A percentile compares a stretch with the other conserved stretches of the same genome.
Evolutionary conservation across 2,329 filamentous ascomycete species (phyloP).

Genomic region (Talaromyces amestolkiae): DNA sequence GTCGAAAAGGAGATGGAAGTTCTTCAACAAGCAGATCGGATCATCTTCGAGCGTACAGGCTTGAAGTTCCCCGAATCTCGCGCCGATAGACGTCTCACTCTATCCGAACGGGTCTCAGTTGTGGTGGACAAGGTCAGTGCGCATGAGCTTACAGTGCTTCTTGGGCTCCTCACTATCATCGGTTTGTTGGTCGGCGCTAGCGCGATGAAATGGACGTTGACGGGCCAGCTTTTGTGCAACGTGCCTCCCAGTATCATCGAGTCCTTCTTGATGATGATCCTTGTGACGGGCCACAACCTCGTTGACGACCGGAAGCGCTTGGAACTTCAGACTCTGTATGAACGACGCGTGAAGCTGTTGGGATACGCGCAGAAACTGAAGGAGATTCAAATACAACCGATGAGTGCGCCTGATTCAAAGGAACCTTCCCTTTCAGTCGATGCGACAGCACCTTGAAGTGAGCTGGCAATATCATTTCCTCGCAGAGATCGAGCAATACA

Average conservation of each 20-base stretch:
- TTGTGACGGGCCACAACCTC: conserved; percentile 35
- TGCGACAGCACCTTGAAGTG: too few relatives aligned
- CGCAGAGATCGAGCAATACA: too few relatives aligned
- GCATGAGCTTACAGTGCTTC: conserved; percentile 30
- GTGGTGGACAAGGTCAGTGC: conserved; percentile 27
- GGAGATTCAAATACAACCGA: not conserved
- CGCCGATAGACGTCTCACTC: conserved; percentile 16
- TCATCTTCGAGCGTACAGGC: conserved; percentile 8
- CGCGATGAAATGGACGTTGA: conserved; percentile 33
- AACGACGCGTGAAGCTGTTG: conserved; percentile 22
- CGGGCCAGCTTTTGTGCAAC: conserved; percentile 37
- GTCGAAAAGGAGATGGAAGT: conserved; percentile 20
- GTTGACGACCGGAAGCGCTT: conserved; percentile 25
- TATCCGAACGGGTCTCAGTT: conserved; percentile 26
- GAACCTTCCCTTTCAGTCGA: too few relatives aligned
- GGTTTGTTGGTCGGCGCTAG: conserved; percentile 31
- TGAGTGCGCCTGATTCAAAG: not conserved
- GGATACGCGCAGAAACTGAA: not conserved
- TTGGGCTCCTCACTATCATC: conserved; percentile 27
- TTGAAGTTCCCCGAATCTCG: not conserved
- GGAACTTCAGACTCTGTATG: conserved; percentile 27
- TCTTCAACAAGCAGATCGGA: conserved; percentile 21
- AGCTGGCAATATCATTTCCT: too few relatives aligned
- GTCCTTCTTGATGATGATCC: conserved; percentile 35
- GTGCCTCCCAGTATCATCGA: conserved; percentile 38